Evolutionary conservation across 2,329 filamentous ascomycete species (phyloP), one percentile per base, ranked within the genome.

Genomic region (Alternaria gaisen): DNA sequence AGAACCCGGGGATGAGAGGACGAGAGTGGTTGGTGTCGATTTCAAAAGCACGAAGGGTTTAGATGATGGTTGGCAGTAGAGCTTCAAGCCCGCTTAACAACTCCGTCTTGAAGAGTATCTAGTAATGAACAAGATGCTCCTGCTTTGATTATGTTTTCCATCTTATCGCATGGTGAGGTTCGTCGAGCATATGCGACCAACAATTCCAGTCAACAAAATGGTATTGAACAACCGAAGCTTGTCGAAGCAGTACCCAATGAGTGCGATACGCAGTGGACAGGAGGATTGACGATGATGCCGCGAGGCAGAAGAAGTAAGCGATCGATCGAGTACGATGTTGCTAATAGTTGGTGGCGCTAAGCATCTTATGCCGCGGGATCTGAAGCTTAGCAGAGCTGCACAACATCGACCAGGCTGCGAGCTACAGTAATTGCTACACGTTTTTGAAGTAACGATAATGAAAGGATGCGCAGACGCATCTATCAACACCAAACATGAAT

Each of bases 291-390:
- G 14, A 43, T 28, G 20, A 57, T 26, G 44, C 56, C 38, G 53
- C 16, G 20, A 60, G 38, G 54, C 30, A 60, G 30, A 56, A 52
- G 48, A 14, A 36, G 40, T 24, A 42, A 36, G 44, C 40, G 58
- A 60, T 56, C 53, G 53, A 60, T 51, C 58, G 40, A 56, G 40
- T 42, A 24, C 53, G 24, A 56, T 32, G 46, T 60, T 46, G 53
- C 53, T 60, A 52, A 46, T 11, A 41, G 20, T 46, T 46, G 41
- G 58, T 56, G 52, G 44, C 44, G 52, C 57, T 43, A 59, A 59
- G 57, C 43, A 52, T 42, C 53, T 40, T 26, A 41, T 34, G 42
- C 34, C 58, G 58, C 56, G 36, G 46, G 42, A 59, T 59, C 41
- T 36, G 36, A 60, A 51, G 58, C 58, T 60, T 60, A 60, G 46